These are phyloP conservation scores for Geoglossum cookeanum DNA, from an alignment of 2,329 filamentous ascomycete species.

Conservation along the genomic window DNA sequence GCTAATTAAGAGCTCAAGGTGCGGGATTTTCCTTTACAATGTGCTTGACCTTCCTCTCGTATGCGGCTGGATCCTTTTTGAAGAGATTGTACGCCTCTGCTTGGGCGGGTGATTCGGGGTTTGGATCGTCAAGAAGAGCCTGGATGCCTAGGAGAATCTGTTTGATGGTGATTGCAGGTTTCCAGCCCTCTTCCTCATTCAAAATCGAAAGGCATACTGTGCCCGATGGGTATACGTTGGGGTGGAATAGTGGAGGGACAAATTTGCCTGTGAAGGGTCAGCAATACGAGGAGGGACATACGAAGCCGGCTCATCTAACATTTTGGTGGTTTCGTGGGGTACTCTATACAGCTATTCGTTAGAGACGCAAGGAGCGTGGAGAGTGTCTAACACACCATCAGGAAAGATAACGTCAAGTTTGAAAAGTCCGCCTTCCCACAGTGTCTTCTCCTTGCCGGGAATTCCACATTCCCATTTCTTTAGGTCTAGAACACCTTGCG, in stretches of 20 bases:
- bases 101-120: constrained; percentile 90
- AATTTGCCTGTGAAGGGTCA: constrained; percentile 58
- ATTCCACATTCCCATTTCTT: constrained; percentile 96
- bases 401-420: constrained; percentile 87
- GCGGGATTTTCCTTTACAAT: constrained; percentile 82
- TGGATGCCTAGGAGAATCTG: constrained; percentile 94
- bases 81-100: constrained; percentile 95
- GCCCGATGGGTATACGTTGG: constrained; percentile 94
- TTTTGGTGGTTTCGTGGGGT: constrained; percentile 96
- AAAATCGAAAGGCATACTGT: constrained; percentile 94
- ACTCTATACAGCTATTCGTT: constrained; percentile 40
- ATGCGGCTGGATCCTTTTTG: constrained; percentile 73
- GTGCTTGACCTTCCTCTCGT: constrained; percentile 71
- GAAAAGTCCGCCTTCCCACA: constrained; percentile 96
- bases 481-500: constrained; percentile 68
- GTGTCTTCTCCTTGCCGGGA: constrained; percentile 86
- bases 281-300: constrained; percentile 7
- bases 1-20: constrained; percentile 26
- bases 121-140: constrained; percentile 86
- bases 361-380: neutral
- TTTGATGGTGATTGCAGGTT: constrained; percentile 95
- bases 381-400: constrained; percentile 44
- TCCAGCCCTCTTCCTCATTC: constrained; percentile 98
- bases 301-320: constrained; percentile 39
- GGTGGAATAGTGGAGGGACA: constrained; percentile 85